Evolutionary conservation across 1,139 yeast species (phyloP), one percentile per base, ranked within the genome.

Genomic region (Eremothecium cymbalariae): DNA sequence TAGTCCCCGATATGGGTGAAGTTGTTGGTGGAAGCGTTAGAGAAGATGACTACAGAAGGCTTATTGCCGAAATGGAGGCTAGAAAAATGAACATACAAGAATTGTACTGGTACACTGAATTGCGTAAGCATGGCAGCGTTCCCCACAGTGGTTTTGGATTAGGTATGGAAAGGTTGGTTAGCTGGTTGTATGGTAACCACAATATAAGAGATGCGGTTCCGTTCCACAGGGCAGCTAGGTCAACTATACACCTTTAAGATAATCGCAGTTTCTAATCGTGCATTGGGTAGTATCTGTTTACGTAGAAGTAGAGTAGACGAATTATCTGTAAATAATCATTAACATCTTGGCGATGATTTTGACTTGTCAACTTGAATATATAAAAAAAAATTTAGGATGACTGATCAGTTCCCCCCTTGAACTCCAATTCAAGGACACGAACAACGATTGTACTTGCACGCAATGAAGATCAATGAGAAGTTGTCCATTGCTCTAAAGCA

Each of bases 81-180:
- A 60, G 79, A 44, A 63, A 62, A 2, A 77, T 78, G 83, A 72
- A 77, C 51, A 44, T 60, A 4, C 32, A 53, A 5, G 78, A 77
- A 9, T 60, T 88, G 59, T 65, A 71, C 20, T 93, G 99, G 99
- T 93, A 88, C 54, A 51, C 80, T 19, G 70, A 76, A 2, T 65
- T 82, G 7, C 67, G 98, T 39, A 64, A 65, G 43, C 77, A 82
- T 46, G 98, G 97, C 0, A 65, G 82, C 4, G 78, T 79, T 22
- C 95, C 96, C 0, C 97, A 88, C 55, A 98, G 98, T 29, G 99
- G 99, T 0, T 93, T 82, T 59, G 99, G 99, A 0, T 66, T 93
- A 67, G 99, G 99, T 0, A 77, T 88, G 48, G 98, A 93, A 55
- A 65, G 99, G 41, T 60, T 90, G 26, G 59, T 93, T 12, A 75